These are phyloP conservation scores for Kodamaea sp. DNA, from an alignment of 1,139 yeast species.

Conservation along the genomic window DNA sequence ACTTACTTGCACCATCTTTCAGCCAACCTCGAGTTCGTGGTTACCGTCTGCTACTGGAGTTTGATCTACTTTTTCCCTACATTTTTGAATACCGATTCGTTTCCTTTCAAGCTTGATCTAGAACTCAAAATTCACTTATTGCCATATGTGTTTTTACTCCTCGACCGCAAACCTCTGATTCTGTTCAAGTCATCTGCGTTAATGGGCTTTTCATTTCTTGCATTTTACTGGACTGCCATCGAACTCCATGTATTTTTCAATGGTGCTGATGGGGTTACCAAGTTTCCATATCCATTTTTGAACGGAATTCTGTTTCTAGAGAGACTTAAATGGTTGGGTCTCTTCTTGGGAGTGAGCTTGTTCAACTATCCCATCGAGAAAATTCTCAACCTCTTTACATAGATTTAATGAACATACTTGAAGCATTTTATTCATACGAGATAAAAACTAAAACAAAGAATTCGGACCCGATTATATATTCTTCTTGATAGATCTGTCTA, in stretches of 20 bases:
- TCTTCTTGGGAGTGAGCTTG: slow-evolving; percentile 6
- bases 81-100: slow-evolving; percentile 21
- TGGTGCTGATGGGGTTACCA: slow-evolving; percentile 12
- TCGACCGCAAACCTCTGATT: slow-evolving; percentile 9
- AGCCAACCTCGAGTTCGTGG: slow-evolving; percentile 22
- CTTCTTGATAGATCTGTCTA: slow-evolving; percentile 12
- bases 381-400: background rate
- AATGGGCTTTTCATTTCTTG: slow-evolving; percentile 4
- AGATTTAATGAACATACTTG: background rate
- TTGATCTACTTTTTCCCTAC: slow-evolving; percentile 19
- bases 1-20: slow-evolving; percentile 14
- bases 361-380: slow-evolving; percentile 3
- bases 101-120: slow-evolving; percentile 17
- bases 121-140: slow-evolving; percentile 27
- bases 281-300: slow-evolving; percentile 24
- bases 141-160: slow-evolving; percentile 19
- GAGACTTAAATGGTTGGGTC: slow-evolving; percentile 10
- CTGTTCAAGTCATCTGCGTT: slow-evolving; percentile 4
- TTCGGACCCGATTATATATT: background rate
- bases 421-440: too few species aligned
- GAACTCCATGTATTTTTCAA: slow-evolving; percentile 9
- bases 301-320: slow-evolving; percentile 8
- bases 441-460: too few species aligned
- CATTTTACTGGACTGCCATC: slow-evolving; percentile 9
- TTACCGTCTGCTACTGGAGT: slow-evolving; percentile 26